A percentile compares a stretch with the other conserved stretches of the same genome.
These are phyloP conservation scores for Forsythia viridissima DNA, from an alignment of 257 asterid genomes.

Conservation along the genomic window DNA sequence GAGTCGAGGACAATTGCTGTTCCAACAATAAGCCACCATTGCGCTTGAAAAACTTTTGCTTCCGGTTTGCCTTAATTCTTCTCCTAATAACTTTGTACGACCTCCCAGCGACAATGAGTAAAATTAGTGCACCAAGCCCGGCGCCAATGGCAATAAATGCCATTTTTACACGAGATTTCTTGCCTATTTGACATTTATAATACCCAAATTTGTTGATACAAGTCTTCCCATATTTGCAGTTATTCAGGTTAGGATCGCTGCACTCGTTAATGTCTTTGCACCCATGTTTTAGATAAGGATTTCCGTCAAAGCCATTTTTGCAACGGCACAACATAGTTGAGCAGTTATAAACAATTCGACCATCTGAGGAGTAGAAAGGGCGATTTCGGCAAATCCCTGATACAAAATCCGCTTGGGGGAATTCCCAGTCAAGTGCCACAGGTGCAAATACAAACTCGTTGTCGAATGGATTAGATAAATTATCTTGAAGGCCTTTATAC, in stretches of 20 bases:
- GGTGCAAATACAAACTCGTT: neutral
- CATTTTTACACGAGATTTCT: neutral
- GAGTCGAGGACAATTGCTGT: neutral
- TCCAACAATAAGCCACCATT: conserved; percentile 11
- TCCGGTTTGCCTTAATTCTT: neutral
- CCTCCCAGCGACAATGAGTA: neutral
- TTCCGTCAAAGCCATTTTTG: neutral
- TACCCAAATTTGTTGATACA: neutral
- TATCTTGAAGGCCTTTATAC: neutral
- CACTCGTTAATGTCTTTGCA: neutral
- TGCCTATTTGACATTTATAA: neutral
- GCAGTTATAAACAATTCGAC: neutral
- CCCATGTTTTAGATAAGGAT: neutral
- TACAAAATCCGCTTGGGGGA: too few relatives aligned
- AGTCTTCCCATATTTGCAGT: neutral
- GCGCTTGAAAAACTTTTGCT: neutral
- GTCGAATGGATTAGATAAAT: neutral
- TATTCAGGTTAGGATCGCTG: neutral
- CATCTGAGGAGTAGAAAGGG: too few relatives aligned
- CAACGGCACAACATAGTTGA: neutral
- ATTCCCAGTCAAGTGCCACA: neutral
- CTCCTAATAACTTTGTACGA: neutral
- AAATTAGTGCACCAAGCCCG: neutral
- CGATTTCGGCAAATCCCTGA: too few relatives aligned
- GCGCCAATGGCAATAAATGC: neutral